Conservation (phyloP, 2,329 filamentous ascomycete species). For the Cercospora sp. region DNA sequence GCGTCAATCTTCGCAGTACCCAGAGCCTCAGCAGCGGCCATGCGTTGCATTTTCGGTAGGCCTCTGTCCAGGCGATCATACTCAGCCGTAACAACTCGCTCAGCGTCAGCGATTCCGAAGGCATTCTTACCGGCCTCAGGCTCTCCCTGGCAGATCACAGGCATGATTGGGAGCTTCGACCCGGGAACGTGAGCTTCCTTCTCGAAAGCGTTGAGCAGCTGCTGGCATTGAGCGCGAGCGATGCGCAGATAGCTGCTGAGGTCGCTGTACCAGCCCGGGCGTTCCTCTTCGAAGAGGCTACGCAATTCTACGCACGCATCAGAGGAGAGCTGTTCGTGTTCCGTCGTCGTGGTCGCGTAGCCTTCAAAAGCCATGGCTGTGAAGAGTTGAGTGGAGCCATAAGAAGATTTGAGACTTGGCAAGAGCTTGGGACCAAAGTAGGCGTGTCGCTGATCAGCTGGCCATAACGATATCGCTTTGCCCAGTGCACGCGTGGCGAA, state of each 20-base stretch:
- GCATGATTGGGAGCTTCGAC: conserved; percentile 73
- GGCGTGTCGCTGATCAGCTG: conserved; percentile 58
- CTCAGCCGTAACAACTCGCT: conserved; percentile 81
- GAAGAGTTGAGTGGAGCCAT: conserved; percentile 82
- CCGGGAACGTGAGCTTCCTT: conserved; percentile 81
- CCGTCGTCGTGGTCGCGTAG: conserved; percentile 62
- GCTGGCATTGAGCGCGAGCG: conserved; percentile 85
- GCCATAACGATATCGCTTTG: conserved; percentile 74
- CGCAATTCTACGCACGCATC: conserved; percentile 67
- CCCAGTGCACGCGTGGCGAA: conserved; percentile 84
- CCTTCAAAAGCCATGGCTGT: conserved; percentile 85
- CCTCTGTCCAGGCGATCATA: conserved; percentile 85
- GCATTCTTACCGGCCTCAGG: conserved; percentile 86
- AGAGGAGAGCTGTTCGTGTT: conserved; percentile 53
- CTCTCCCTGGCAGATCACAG: conserved; percentile 92
- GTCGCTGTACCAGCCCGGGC: conserved; percentile 82
- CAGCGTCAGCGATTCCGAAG: conserved; percentile 83
- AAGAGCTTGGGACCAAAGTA: conserved; percentile 66
- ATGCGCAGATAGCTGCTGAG: conserved; percentile 87
- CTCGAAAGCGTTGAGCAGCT: conserved; percentile 85
- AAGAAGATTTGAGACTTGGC: conserved; percentile 67
- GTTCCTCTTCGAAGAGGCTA: conserved; percentile 75
- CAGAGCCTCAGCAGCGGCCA: conserved; percentile 78
- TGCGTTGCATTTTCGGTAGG: conserved; percentile 82
- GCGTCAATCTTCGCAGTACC: conserved; percentile 73